Conservation (phyloP, 306 rosid species). For the Arachis hypogaea region DNA sequence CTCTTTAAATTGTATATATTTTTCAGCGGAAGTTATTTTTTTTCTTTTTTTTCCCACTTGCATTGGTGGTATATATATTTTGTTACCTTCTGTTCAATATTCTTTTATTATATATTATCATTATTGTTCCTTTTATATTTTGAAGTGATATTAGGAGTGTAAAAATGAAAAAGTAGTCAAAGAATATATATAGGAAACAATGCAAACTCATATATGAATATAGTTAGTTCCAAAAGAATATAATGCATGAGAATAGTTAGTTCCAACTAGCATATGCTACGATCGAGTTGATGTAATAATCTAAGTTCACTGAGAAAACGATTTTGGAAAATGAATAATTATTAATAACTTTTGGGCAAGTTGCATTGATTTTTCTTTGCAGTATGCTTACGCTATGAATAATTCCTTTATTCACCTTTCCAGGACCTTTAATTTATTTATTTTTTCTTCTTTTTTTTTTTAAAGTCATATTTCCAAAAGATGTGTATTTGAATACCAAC, state of each 20-base stretch:
- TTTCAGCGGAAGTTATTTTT: not conserved
- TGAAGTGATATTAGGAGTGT: not conserved
- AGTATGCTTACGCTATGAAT: slow-evolving; percentile 52
- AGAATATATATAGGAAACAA: not conserved
- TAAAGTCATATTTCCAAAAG: not conserved
- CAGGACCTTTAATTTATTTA: not conserved
- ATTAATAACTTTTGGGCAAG: slow-evolving; percentile 26
- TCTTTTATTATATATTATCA: too few species aligned
- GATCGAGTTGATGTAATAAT: not conserved
- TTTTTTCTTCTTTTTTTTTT: not conserved
- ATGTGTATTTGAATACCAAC: too few species aligned
- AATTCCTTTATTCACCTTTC: slow-evolving; percentile 35
- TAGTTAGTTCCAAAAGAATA: not conserved
- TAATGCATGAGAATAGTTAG: not conserved
- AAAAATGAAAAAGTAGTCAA: not conserved
- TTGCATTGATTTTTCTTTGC: slow-evolving; percentile 43
- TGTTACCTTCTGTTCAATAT: too few species aligned
- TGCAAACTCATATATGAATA: not conserved
- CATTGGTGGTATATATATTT: too few species aligned
- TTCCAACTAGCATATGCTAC: slow-evolving; percentile 35
- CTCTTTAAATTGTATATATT: not conserved
- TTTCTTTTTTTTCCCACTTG: too few species aligned
- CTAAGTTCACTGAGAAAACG: slow-evolving; percentile 44
- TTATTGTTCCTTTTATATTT: not conserved
- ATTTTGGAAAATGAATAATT: not conserved